Percentiles rank a stretch among this genome's conserved stretches.
Conservation (phyloP, 2,329 filamentous ascomycete species). For the Beauveria scarabaeidicola region DNA sequence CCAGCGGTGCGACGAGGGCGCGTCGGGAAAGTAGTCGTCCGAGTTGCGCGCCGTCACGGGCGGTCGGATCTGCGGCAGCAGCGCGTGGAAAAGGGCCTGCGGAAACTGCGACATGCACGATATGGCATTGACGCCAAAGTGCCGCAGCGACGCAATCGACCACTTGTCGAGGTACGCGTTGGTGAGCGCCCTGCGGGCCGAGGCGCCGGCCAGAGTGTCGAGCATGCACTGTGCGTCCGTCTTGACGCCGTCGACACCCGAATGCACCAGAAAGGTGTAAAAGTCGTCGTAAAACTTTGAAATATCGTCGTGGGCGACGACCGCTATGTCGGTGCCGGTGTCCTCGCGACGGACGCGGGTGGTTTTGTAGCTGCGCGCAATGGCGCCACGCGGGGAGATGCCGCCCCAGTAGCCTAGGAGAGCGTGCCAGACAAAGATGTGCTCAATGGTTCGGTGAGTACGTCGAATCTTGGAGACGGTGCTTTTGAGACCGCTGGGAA, state of each 20-base stretch:
- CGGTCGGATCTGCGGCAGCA: conserved; percentile 68
- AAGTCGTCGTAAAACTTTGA: conserved; percentile 80
- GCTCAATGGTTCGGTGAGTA: conserved; percentile 62
- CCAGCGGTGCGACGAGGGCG: conserved; percentile 78
- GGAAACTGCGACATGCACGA: conserved; percentile 94
- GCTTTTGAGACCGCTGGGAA: conserved; percentile 70
- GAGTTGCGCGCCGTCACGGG: conserved; percentile 74
- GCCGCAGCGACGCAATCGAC: conserved; percentile 65
- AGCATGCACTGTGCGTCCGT: conserved; percentile 89
- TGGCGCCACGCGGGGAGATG: conserved; percentile 62
- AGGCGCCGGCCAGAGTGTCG: conserved; percentile 62
- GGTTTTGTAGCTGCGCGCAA: conserved; percentile 74
- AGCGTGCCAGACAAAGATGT: conserved; percentile 93
- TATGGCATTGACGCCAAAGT: conserved; percentile 71
- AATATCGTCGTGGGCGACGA: conserved; percentile 68
- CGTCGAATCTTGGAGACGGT: conserved; percentile 61
- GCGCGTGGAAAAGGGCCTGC: conserved; percentile 75
- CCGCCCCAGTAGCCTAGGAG: conserved; percentile 88
- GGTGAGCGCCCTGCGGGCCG: conserved; percentile 62
- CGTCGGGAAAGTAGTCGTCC: conserved; percentile 83
- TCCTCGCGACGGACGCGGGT: conserved; percentile 44
- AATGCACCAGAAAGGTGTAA: conserved; percentile 67
- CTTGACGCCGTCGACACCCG: conserved; percentile 81
- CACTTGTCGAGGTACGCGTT: conserved; percentile 77
- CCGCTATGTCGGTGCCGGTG: conserved; percentile 50